Evolutionary conservation across 179 eudicot genomes (phyloP).

Genomic region (Silene coronaria): DNA sequence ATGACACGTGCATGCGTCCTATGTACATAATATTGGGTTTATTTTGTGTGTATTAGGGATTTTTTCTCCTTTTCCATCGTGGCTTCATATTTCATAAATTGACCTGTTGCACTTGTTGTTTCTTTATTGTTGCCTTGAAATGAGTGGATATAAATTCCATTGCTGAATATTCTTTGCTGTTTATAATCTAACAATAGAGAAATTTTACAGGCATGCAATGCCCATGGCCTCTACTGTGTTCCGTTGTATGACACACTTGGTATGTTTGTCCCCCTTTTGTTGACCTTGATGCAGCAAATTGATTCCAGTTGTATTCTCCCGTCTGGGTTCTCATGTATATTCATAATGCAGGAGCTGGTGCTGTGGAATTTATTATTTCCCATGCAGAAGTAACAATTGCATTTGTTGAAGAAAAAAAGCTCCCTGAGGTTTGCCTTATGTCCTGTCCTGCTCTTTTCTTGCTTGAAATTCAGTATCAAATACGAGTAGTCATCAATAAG

Average conservation of each 20-base stretch:
- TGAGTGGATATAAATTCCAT: not conserved
- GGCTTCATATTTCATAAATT: not conserved
- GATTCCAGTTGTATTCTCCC: not conserved
- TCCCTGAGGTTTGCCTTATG: slow-evolving; percentile 64
- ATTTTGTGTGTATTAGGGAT: not conserved
- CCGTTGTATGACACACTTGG: slow-evolving; percentile 92
- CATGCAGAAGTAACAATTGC: slow-evolving; percentile 85
- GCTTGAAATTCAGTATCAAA: not conserved
- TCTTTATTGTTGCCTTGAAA: not conserved
- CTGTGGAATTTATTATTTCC: slow-evolving; percentile 77
- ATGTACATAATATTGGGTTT: not conserved
- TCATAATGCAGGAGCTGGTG: slow-evolving; percentile 75
- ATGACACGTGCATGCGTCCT: not conserved
- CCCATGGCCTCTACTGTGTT: slow-evolving; percentile 85
- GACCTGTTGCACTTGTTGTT: no score
- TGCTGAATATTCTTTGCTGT: not conserved
- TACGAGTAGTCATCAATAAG: not conserved
- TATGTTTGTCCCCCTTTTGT: slow-evolving; percentile 26
- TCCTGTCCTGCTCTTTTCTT: not conserved
- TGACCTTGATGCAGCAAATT: not conserved
- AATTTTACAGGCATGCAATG: slow-evolving; percentile 89
- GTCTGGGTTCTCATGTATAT: slow-evolving; percentile 10
- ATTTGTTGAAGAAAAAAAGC: slow-evolving; percentile 90
- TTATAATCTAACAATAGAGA: slow-evolving; percentile 6
- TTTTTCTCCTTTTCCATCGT: not conserved